Base-by-base conservation (phyloP, 495 filamentous ascomycete genomes). In the Neurospora hispaniola region DNA sequence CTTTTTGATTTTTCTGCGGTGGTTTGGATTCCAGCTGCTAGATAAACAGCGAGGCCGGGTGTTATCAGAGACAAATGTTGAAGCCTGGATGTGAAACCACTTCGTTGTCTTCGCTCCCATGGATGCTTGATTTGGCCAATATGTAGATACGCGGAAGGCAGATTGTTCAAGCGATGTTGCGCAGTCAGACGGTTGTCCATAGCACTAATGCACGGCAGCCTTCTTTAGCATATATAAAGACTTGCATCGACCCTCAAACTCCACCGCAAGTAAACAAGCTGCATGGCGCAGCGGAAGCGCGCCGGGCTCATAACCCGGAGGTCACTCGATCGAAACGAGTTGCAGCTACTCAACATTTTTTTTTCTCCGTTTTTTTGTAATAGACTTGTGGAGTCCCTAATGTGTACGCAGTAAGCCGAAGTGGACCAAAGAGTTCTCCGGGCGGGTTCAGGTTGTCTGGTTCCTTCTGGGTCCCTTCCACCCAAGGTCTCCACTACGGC, bases 221-320 rank as follows among this genome's bases (percentile, higher is more conserved):
- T 10, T 54, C 46, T 54, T 54, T 27, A 11, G 10, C 12, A 27
- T 18, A 62, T 31, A 62, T 35, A 1, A 16, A 59, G 2, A 23
- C n/a, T 14, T 59, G 11, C 20, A 2, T 14, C 31, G 8, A 18
- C 9, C 9, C 2, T 0, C 7, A 1, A 10, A 10, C 5, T 39
- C 41, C 8, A 54, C 3, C 10, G 39, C 42, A 42, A 20, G 7
- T 11, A 31, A 68, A 41, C 69, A 75, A 76, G 74, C 73, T 77
- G 71, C 69, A 66, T 78, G 72, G 76, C 76, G 73, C 75, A 78
- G 76, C 71, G 76, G 76, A 77, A 78, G 75, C 72, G 75, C 75
- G 76, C 75, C 75, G 76, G 76, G 75, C 75, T 78, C 75, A 76
- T 78, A 78, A 78, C 76, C 76, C 76, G 76, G 76, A 78, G 76